Conservation (phyloP, 129 eudicot species). For the sunflower (Helianthus annuus) region HanXRQr2.0-SUNRISE NC_035444.2:111188245-111188744, state of each 20-base stretch:
- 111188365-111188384: not conserved
- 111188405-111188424: not conserved
- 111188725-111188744: not conserved
- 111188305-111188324: constrained; percentile 4
- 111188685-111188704: not conserved
- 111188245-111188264: constrained; percentile 11
- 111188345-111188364: not conserved
- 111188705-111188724: constrained; percentile 9
- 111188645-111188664: constrained; percentile 99
- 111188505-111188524: constrained; percentile 90
- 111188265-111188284: not conserved
- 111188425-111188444: constrained; percentile 86
- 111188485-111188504: constrained; percentile 56
- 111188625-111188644: constrained; percentile 95
- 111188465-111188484: constrained; percentile 97
- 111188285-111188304: not conserved
- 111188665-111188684: constrained; percentile 74
- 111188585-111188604: constrained; percentile 9
- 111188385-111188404: constrained; percentile 11
- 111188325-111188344: constrained; percentile 2
- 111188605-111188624: constrained; percentile 74
- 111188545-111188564: constrained; percentile 13
- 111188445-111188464: constrained; percentile 98
- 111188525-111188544: constrained; percentile 61
- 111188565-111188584: constrained; percentile 4